Evolutionary conservation across 208 protist genomes (phyloP), one percentile per base, ranked within the genome.

Genomic region (Willaertia magna): DNA sequence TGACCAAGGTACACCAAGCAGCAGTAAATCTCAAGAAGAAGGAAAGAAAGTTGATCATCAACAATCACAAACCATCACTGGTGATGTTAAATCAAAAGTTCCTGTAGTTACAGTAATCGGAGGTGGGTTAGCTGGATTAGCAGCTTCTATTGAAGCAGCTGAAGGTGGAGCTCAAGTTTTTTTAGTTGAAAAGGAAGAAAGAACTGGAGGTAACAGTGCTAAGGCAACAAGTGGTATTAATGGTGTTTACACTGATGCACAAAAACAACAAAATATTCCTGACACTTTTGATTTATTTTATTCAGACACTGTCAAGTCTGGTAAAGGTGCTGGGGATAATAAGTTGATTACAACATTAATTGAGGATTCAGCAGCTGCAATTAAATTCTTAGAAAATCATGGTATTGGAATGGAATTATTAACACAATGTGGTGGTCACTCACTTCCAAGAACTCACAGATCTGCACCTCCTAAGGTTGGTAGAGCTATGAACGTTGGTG

Each of bases 211-310:
- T 43, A 89, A 95, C 91, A 88, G 93, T 75, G 93, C 93, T 49
- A 98, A 97, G 90, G 95, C 96, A 4, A 93, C 93, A 12, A 95
- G 91, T 42, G 95, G 96, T 51, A 97, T 97, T 74, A 96, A 96
- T 49, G 94, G 91, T 12, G 91, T 90, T 12, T 84, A 74, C 1
- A 96, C 95, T 16, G 88, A 91, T 59, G 92, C 92, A 42, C 94
- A 97, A 91, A 87, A 90, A 59, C 78, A 89, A 75, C 79, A 85
- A 40, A 82, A 86, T 1, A 87, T 93, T 18, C 84, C 92, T 20
- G 95, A 97, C 86, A 89, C 88, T 22, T 40, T 86, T n/a, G 91
- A 81, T 51, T 26, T 46, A 30, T 93, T 93, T 55, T 61, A 46
- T 16, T 59, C 87, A 43, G 90, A 92, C 86, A 84, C 78, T 42